Percentiles rank a stretch among this genome's conserved stretches.
Evolutionary conservation across 2,329 filamentous ascomycete species (phyloP).

Genomic region (Pestalotiopsis sp.): DNA sequence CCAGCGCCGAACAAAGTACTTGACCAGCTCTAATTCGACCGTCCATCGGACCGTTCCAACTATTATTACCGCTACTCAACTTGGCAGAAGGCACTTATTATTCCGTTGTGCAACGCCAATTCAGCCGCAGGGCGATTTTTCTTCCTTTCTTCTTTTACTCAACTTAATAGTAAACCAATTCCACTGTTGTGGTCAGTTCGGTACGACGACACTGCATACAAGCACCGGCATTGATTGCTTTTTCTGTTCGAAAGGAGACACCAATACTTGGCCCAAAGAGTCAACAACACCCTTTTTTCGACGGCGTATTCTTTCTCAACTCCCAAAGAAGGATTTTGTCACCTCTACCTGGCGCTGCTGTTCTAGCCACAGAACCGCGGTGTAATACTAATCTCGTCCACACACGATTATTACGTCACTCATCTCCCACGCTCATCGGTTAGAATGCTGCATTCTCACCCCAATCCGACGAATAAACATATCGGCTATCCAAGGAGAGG

Average conservation of each 20-base stretch:
- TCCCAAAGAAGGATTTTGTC: not conserved
- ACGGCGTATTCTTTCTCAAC: not conserved
- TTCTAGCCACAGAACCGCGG: not conserved
- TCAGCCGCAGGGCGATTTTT: not conserved
- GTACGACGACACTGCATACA: not conserved
- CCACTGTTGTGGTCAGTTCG: not conserved
- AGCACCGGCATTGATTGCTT: not conserved
- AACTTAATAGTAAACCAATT: not conserved
- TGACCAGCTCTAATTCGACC: not conserved
- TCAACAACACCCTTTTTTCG: not conserved
- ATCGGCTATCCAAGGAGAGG: conserved; percentile 7
- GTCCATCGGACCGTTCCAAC: not conserved
- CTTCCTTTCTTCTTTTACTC: not conserved
- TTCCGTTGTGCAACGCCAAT: not conserved
- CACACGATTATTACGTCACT: conserved; percentile 2
- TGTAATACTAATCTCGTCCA: not conserved
- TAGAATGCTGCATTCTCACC: conserved; percentile 11
- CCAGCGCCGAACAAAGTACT: not conserved
- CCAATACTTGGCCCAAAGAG: not conserved
- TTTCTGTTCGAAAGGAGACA: not conserved
- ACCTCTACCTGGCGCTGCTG: not conserved
- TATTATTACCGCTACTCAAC: not conserved
- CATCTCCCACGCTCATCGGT: not conserved
- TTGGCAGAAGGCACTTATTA: not conserved
- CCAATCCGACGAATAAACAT: not conserved